A percentile compares a stretch with the other conserved stretches of the same genome.
Conservation (phyloP, 768 basidiomycete genomes). For the Hydnomerulius pinastri region DNA sequence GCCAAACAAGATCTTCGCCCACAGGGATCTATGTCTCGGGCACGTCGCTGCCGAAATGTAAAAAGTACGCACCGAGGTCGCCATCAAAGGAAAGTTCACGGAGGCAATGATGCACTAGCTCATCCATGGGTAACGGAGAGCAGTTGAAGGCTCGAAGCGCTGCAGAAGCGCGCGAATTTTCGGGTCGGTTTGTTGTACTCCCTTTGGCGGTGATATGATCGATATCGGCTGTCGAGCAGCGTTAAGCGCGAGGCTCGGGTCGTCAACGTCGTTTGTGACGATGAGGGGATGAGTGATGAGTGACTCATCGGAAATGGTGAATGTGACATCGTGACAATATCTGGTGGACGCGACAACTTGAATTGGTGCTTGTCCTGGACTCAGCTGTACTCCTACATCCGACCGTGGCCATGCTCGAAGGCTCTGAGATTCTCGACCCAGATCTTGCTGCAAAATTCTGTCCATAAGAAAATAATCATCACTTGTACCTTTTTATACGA, state of each 20-base stretch:
- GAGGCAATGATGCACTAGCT: conserved; percentile 80
- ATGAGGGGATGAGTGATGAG: neutral
- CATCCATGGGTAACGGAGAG: conserved; percentile 61
- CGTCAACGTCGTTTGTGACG: conserved; percentile 2
- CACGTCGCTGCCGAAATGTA: neutral
- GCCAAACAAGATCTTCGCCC: neutral
- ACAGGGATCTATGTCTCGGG: neutral
- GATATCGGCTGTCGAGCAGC: neutral
- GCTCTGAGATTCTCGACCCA: neutral
- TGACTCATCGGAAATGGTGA: neutral
- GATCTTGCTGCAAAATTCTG: neutral
- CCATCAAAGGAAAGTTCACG: conserved; percentile 90
- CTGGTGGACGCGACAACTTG: neutral
- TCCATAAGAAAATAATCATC: neutral
- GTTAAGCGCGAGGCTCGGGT: neutral
- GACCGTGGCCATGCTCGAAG: neutral
- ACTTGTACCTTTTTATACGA: neutral
- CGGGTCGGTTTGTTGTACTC: conserved; percentile 5
- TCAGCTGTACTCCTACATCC: neutral
- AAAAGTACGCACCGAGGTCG: conserved; percentile 72
- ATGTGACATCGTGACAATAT: neutral
- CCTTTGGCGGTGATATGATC: neutral
- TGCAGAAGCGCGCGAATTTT: neutral
- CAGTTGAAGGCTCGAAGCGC: neutral
- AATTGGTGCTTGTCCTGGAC: neutral